These are phyloP conservation scores for Aspergillus spinulosporus DNA, from an alignment of 2,329 filamentous ascomycete genomes.

Conservation along the genomic window DNA sequence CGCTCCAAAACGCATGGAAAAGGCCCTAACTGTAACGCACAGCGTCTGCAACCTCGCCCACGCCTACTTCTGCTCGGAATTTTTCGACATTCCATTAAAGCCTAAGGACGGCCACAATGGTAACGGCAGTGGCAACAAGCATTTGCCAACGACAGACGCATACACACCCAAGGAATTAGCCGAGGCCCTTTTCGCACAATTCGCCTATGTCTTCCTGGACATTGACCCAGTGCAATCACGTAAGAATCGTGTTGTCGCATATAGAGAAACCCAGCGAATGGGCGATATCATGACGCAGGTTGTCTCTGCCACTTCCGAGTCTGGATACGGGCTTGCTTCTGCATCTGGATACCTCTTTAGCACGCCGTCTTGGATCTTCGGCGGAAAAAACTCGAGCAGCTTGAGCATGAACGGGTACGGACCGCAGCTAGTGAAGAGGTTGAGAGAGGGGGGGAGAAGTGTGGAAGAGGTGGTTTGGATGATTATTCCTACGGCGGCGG, in stretches of 20 bases:
- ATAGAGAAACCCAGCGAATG: slow-evolving; percentile 1
- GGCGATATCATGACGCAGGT: slow-evolving; percentile 9
- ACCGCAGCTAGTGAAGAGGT: slow-evolving; percentile 4
- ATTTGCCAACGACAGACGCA: slow-evolving; percentile 46
- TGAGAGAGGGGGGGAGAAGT: slow-evolving; percentile 10
- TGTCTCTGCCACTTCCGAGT: neutral
- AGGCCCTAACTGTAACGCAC: neutral
- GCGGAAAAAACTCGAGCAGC: neutral
- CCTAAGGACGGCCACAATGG: neutral
- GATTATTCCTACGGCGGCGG: slow-evolving; percentile 17
- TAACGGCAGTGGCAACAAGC: slow-evolving; percentile 39
- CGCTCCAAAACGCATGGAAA: neutral
- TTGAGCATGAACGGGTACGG: slow-evolving; percentile 4
- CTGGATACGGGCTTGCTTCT: neutral
- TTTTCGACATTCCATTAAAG: slow-evolving; percentile 58
- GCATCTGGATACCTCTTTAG: neutral
- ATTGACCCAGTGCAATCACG: slow-evolving; percentile 11
- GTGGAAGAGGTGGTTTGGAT: slow-evolving; percentile 15
- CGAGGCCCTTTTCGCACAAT: slow-evolving; percentile 8
- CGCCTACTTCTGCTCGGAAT: slow-evolving; percentile 55
- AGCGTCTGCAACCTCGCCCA: slow-evolving; percentile 53
- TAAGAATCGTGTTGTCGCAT: neutral
- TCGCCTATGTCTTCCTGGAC: slow-evolving; percentile 17
- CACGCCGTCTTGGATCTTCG: neutral
- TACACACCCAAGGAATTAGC: slow-evolving; percentile 49